Conservation (phyloP, 768 basidiomycete species). For the button mushroom (Agaricus bisporus) region DNA sequence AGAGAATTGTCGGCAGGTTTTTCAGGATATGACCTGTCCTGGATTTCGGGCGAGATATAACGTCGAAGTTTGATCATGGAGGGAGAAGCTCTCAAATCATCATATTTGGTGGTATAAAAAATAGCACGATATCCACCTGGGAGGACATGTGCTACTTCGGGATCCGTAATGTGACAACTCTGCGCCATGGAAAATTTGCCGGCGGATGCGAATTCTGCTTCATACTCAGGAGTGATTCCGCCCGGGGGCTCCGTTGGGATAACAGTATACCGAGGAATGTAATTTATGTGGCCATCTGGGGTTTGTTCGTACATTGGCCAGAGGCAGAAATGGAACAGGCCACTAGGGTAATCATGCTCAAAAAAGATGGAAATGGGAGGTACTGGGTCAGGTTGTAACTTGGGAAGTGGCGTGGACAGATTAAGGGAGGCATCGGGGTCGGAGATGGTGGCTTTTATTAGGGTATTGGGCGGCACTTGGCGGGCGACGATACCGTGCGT, state of each 20-base stretch:
- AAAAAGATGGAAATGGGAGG: slow-evolving; percentile 36
- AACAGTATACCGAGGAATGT: neutral
- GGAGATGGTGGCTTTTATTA: slow-evolving; percentile 5
- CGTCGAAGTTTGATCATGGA: slow-evolving; percentile 30
- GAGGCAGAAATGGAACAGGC: slow-evolving; percentile 28
- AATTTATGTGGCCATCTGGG: neutral
- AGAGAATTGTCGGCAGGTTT: slow-evolving; percentile 4
- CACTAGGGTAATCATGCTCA: slow-evolving; percentile 21
- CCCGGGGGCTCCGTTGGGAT: slow-evolving; percentile 14
- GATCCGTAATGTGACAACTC: slow-evolving; percentile 18
- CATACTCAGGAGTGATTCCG: slow-evolving; percentile 19
- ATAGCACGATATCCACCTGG: slow-evolving; percentile 40
- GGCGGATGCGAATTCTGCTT: slow-evolving; percentile 6
- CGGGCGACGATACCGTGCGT: slow-evolving; percentile 2
- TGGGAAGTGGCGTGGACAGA: neutral
- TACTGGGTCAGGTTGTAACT: slow-evolving; percentile 20
- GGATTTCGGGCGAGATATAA: slow-evolving; percentile 25
- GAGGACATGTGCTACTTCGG: slow-evolving; percentile 26
- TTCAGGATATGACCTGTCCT: neutral
- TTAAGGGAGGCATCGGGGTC: slow-evolving; percentile 10
- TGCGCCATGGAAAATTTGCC: neutral
- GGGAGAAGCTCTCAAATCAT: slow-evolving; percentile 26
- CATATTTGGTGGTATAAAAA: slow-evolving; percentile 28
- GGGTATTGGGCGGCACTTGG: neutral
- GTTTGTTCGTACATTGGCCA: slow-evolving; percentile 10